Evolutionary conservation across 805 yeast genomes (phyloP).

Genomic region (Kuraishia piskuri): DNA sequence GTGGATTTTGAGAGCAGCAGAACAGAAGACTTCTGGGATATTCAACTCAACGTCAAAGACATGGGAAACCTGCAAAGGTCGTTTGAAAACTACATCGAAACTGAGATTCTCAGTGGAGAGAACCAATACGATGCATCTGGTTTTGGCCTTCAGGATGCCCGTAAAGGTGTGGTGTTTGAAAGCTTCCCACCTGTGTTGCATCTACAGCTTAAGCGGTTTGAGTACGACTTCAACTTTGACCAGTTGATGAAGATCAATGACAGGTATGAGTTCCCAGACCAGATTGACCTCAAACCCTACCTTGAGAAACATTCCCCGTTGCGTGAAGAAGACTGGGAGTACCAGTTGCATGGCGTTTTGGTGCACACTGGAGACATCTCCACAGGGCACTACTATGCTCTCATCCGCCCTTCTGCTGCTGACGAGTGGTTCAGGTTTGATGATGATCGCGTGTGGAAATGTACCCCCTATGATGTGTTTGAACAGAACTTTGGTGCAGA

Average conservation of each 20-base stretch:
- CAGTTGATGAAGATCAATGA: constrained; percentile 88
- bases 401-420: constrained; percentile 70
- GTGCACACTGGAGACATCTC: constrained; percentile 96
- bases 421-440: constrained; percentile 87
- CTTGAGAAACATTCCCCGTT: constrained; percentile 48
- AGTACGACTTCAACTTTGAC: constrained; percentile 86
- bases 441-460: constrained; percentile 90
- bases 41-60: constrained; percentile 88
- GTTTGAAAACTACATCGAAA: constrained; percentile 79
- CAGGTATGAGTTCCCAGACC: constrained; percentile 79
- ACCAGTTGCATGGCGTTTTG: constrained; percentile 84
- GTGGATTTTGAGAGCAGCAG: constrained; percentile 91
- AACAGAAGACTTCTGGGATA: constrained; percentile 96
- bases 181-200: constrained; percentile 90
- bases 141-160: constrained; percentile 88
- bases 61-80: constrained; percentile 64
- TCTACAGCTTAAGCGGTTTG: constrained; percentile 88
- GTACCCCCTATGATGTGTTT: constrained; percentile 75
- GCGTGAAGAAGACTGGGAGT: constrained; percentile 57
- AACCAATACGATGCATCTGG: constrained; percentile 92
- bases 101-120: constrained; percentile 87
- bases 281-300: constrained; percentile 72
- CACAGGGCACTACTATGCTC: constrained; percentile 93
- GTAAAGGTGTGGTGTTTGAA: constrained; percentile 90
- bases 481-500: constrained; percentile 90